Evolutionary conservation across 164 flowering plant genomes (phyloP), one percentile per base, ranked within the genome.

Genomic region (Chimonanthus salicifolius): DNA sequence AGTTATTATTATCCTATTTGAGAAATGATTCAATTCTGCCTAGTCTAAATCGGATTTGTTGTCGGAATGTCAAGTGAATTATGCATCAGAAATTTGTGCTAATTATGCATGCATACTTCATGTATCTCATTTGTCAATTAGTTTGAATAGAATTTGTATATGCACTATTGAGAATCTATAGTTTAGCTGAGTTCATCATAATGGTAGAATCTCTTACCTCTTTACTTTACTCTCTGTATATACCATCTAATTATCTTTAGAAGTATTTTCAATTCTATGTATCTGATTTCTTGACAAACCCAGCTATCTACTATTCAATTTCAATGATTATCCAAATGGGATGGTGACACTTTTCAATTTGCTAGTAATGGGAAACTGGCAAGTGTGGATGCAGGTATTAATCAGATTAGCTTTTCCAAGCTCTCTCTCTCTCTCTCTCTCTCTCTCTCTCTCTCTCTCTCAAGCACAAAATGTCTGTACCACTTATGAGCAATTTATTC

Each of bases 291-390:
- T 89, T 91, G 85, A 92, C 92, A 71, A 75, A 72, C 16, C 72
- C 67, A 94, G 99, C 85, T 94, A 94, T 82, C 70, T 87, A 6
- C 97, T 95, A 74, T 95, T 95, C 85, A 95, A 95, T 76, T 95
- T 95, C 70, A 95, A 95, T 78, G 99, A 95, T 83, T 95, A 90
- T 80, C 98, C 98, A 51, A 95, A 89, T 83, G 98, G 97, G 18
- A 95, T 95, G 98, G 97, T 95, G 78, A 93, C 99, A 65, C 93
- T 94, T 69, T 95, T 92, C 87, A 92, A 91, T 80, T 78, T 95
- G 87, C 78, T 95, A 43, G 96, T 93, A 73, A 87, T 93, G 98
- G 88, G 88, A 8, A 89, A 89, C 75, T 91, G 98, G 98, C 96
- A 93, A 80, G 74, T 74, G 1, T 95, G 98, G 98, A 95, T 95